A percentile compares a stretch with the other conserved stretches of the same genome.
phyloP scores from a whole-genome alignment of 2,329 filamentous ascomycete genomes.

The Xylariomycetidae sp. region DNA sequence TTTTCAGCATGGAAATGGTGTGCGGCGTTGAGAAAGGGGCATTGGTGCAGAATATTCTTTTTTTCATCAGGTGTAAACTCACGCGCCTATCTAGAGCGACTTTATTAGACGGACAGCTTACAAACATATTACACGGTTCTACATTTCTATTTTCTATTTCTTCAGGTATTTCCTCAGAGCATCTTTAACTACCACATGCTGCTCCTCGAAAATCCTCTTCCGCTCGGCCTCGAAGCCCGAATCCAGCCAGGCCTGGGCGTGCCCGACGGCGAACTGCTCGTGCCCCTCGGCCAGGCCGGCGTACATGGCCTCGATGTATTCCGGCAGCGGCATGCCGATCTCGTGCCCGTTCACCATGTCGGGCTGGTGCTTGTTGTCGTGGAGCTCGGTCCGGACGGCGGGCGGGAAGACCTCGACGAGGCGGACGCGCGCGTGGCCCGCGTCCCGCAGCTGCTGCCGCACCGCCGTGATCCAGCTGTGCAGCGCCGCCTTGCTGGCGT shows the following conservation, averaged over 20 bases:
- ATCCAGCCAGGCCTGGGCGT: constrained; percentile 16
- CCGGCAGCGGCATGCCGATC: constrained; percentile 43
- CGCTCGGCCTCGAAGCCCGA: constrained; percentile 24
- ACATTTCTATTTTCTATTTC: constrained; percentile 4
- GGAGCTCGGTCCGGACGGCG: constrained; percentile 39
- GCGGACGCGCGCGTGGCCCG: constrained; percentile 14
- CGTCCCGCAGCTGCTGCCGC: constrained; percentile 38
- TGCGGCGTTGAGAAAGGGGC: not conserved
- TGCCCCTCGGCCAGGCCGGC: constrained; percentile 31
- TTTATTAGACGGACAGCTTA: not conserved
- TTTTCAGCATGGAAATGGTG: constrained; percentile 1
- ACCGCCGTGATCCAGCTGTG: constrained; percentile 39
- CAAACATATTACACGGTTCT: constrained; percentile 1
- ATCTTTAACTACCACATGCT: constrained; percentile 14
- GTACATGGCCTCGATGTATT: constrained; percentile 38
- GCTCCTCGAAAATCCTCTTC: constrained; percentile 19
- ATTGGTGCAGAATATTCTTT: not conserved
- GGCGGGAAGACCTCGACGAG: constrained; percentile 42
- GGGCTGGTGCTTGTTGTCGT: constrained; percentile 33
- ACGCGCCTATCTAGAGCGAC: not conserved
- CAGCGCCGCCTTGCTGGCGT: constrained; percentile 44
- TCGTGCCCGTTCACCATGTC: constrained; percentile 35
- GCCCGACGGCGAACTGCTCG: constrained; percentile 34
- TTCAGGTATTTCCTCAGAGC: constrained; percentile 15
- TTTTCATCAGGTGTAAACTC: not conserved